Evolutionary conservation across 805 yeast genomes (phyloP), one percentile per base, ranked within the genome.

Genomic region (Priceomyces medius): DNA sequence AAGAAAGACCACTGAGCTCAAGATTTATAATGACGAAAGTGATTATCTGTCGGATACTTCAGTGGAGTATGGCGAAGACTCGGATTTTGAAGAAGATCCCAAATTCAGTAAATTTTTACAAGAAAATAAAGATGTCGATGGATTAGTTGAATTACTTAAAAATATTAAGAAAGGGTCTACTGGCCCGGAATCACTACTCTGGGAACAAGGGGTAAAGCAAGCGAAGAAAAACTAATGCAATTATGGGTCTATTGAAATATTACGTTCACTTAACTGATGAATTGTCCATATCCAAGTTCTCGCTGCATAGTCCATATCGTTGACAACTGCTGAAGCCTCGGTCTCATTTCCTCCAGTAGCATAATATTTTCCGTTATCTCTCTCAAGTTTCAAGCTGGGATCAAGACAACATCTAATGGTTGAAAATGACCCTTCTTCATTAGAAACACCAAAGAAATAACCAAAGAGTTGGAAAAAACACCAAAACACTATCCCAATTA

Each of bases 281-380:
- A 79, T 74, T 0, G 91, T 83, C 95, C 95, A 86, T 10, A 81
- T 79, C 90, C 95, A 87, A 26, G 84, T 80, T 34, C 79, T 66
- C 3, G 82, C 81, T 0, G 86, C 85, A 49, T 76, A 78, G 41
- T 79, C 79, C 59, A 75, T 59, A 54, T 79, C 53, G 9, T 58
- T 50, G 0, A 91, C 87, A 3, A 83, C 69, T 19, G 58, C 54
- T 32, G 88, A 80, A 3, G 91, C 83, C 14, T 62, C 61, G 1
- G 76, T 58, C 47, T 76, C 79, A 2, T 60, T 58, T 1, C 90
- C 93, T 29, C 74, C 79, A 3, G 85, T 72, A 17, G 78, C 76
- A 49, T 73, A 83, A 52, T 81, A 85, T 50, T 80, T 79, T 2
- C 95, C 95, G 52, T 80, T 85, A 52, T 82, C 85, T 9, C 63